Conservation (phyloP, 805 yeast species). For the Ogataea zsoltii region DNA sequence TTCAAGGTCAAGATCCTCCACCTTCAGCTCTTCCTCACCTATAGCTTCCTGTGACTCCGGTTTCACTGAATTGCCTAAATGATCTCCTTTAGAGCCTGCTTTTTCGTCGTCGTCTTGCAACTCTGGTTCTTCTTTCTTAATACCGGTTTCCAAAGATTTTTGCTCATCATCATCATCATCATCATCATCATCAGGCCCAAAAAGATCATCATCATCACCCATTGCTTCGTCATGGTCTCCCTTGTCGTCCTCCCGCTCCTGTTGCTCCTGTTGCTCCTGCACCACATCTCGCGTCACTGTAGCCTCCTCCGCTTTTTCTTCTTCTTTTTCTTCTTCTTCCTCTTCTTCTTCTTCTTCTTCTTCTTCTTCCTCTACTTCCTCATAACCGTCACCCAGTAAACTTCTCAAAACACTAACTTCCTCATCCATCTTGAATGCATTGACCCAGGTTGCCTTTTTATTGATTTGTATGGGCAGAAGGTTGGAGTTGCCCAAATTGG, state of each 20-base stretch:
- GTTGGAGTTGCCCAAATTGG: slow-evolving; percentile 30
- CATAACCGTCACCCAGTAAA: slow-evolving; percentile 19
- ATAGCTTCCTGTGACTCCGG: background rate
- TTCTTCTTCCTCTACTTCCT: too few species aligned
- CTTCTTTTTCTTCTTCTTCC: too few species aligned
- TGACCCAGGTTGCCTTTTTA: slow-evolving; percentile 69
- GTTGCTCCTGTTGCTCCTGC: slow-evolving; percentile 5
- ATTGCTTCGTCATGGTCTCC: slow-evolving; percentile 1
- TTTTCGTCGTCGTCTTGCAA: too few species aligned
- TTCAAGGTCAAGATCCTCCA: slow-evolving; percentile 15
- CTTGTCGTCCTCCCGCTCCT: slow-evolving; percentile 4
- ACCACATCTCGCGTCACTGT: background rate
- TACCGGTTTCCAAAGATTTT: too few species aligned
- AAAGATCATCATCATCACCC: slow-evolving; percentile 2
- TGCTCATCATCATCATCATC: too few species aligned
- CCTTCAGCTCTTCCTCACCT: background rate
- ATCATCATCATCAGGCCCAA: background rate
- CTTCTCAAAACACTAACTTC: slow-evolving; percentile 41
- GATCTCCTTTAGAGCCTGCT: too few species aligned
- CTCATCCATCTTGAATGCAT: slow-evolving; percentile 53
- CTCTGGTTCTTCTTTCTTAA: too few species aligned
- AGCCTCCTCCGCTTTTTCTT: too few species aligned
- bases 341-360: too few species aligned
- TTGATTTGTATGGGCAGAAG: slow-evolving; percentile 69
- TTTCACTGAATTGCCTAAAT: background rate